Evolutionary conservation across 2,329 filamentous ascomycete species (phyloP).

Genomic region (Colletotrichum sp.): DNA sequence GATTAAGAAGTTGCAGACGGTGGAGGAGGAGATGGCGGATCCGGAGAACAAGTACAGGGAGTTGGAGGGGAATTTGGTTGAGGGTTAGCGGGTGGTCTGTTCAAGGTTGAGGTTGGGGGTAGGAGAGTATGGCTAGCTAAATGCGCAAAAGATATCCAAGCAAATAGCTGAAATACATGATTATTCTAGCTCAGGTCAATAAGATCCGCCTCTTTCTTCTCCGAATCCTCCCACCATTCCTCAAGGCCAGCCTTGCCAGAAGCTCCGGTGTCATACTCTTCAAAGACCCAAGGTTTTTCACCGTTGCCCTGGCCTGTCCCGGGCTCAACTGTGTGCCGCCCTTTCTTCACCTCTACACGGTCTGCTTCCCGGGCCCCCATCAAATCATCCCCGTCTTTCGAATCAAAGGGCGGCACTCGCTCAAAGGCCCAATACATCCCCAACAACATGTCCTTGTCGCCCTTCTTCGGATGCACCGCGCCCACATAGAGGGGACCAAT

Average conservation of each 20-base stretch:
- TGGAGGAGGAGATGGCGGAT: constrained; percentile 12
- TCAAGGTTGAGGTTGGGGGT: not conserved
- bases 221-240: not conserved
- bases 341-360: not conserved
- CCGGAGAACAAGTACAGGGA: constrained; percentile 5
- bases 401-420: not conserved
- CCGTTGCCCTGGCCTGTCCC: rapidly evolving
- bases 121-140: not conserved
- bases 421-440: not conserved
- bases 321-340: rapidly evolving
- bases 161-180: no score
- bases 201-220: not conserved
- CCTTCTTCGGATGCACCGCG: not conserved
- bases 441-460: not conserved
- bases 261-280: not conserved
- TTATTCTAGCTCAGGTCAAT: not conserved
- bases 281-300: not conserved
- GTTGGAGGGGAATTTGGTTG: not conserved
- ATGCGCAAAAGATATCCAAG: no score
- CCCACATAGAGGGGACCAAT: not conserved
- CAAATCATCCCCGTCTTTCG: not conserved
- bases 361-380: rapidly evolving
- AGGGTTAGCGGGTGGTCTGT: not conserved
- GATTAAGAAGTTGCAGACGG: constrained; percentile 24
- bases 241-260: not conserved